Base-by-base conservation (phyloP, 805 yeast species). In the Candida yuanshanica region DNA sequence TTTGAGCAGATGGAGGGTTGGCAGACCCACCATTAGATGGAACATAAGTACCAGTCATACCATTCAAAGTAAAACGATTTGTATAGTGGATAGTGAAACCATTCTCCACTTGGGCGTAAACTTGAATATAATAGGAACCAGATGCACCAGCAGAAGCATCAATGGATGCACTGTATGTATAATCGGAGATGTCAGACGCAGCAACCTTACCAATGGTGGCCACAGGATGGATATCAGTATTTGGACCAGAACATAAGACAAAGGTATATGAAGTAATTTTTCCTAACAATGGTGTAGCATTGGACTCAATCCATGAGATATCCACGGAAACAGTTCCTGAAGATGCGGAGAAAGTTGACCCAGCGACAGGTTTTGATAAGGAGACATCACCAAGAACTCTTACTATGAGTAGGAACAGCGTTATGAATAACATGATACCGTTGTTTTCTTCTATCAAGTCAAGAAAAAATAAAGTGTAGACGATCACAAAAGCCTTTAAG, bases 101-200 rank as follows among this genome's bases (percentile, higher is more conserved):
- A 7, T 54, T 50, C 8, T 59, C 46, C 2, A 59, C 43, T 10
- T 49, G 42, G 1, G 87, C 75, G 47, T 70, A 74, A 24, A 89
- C 59, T 65, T 91, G 97, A 48, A 91, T 59, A 60, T 66, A 86
- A 62, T 75, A 91, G 44, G 63, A 62, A 23, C 99, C 99, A 54
- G 72, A 60, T 3, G 78, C 77, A 27, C 77, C 82, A 10, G 55
- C 54, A 20, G 64, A 41, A 2, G 77, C 60, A 10, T 66, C 65
- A 38, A 81, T 53, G 0, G 60, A 33, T 1, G 79, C 75, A 1
- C 68, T 56, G 51, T 74, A 59, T 2, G 58, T 41, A 38, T 55
- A 51, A 24, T 53, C 64, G 13, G 61, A 44, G 2, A 75, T 40
- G 11, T 60, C 53, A 5, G 55, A 25, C 2, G 68, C 52, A 2